Evolutionary conservation across 2,329 filamentous ascomycete genomes (phyloP), one percentile per base, ranked within the genome.

Genomic region (Claviceps sp.): DNA sequence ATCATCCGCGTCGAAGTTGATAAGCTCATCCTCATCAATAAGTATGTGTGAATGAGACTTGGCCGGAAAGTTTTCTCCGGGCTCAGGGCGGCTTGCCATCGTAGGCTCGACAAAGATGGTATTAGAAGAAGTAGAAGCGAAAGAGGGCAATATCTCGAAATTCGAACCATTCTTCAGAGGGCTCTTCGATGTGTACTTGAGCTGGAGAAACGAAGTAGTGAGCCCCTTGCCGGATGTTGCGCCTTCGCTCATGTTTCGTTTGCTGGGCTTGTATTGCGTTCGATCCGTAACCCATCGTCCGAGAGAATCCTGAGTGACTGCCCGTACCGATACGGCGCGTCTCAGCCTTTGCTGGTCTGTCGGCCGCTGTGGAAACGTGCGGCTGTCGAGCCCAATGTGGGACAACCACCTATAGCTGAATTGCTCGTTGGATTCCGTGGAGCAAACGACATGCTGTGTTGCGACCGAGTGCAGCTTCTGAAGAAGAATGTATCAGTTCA

Each of bases 351-450:
- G 3, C 13, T 17, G 22, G 11, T 26, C 14, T 14, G 26, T 41
- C 10, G 44, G 16, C 5, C 14, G 4, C 5, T 47, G 39, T 26
- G 41, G 30, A 51, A 63, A 65, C 1, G 65, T 67, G 4, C 59
- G 47, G 4, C 37, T 54, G 10, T 58, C 57, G 1, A 65, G 53
- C 2, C 61, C 60, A 8, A 62, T 43, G 30, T 65, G 61, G 5
- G 61, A 59, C 6, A 67, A 52, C 54, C 56, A 65, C 42, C 46
- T 57, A 17, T 59, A 66, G 14, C 51, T 56, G 16, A 65, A 38
- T 17, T 40, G 54, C 7, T 51, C 48, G 1, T 30, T 49, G 3
- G 17, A 6, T 10, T 43, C 54, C 49, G 60, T 57, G 1, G 58
- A 51, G 34, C 61, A 57, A 40, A 65, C 48, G 7, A 64, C 22